phyloP scores from a whole-genome alignment of 1,139 yeast genomes.

The Blastobotrys niveus region DNA sequence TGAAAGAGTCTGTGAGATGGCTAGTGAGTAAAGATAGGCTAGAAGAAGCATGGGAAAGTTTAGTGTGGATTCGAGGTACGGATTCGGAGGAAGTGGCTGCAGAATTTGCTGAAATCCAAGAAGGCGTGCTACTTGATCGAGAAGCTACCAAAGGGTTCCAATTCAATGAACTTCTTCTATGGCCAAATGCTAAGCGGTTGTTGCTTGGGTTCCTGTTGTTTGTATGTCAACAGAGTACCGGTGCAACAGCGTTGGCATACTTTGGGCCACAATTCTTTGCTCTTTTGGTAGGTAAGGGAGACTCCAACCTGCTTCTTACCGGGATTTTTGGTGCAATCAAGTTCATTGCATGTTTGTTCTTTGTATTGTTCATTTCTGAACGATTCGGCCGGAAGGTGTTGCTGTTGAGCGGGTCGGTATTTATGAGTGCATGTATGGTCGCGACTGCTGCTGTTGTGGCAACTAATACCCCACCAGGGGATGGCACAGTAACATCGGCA shows the following conservation, averaged over 20 bases:
- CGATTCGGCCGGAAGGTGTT: constrained; percentile 11
- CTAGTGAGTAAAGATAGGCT: constrained; percentile 54
- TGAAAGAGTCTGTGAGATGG: constrained; percentile 52
- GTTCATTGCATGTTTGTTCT: constrained; percentile 13
- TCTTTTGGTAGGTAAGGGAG: constrained; percentile 43
- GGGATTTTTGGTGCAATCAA: constrained; percentile 25
- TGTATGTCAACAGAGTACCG: constrained; percentile 66
- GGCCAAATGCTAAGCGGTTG: constrained; percentile 13
- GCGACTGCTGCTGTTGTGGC: constrained; percentile 38
- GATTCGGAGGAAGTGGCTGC: constrained; percentile 1
- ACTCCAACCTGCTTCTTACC: constrained; percentile 28
- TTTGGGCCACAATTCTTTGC: constrained; percentile 61
- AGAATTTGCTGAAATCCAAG: constrained; percentile 9
- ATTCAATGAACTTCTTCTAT: constrained; percentile 3
- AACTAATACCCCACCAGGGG: constrained; percentile 41
- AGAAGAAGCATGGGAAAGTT: constrained; percentile 40
- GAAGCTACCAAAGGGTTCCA: constrained; percentile 6
- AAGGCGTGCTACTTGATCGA: constrained; percentile 2
- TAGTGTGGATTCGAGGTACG: constrained; percentile 2
- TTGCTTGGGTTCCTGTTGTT: constrained; percentile 23
- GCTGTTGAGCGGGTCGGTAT: constrained; percentile 4
- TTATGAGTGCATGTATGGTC: constrained; percentile 13
- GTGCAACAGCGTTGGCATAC: constrained; percentile 62
- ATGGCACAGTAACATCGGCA: constrained; percentile 30
- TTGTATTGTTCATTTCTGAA: constrained; percentile 8